Conservation (phyloP, 352 stramenopile species). For the Aphanomyces cochlioides region DNA sequence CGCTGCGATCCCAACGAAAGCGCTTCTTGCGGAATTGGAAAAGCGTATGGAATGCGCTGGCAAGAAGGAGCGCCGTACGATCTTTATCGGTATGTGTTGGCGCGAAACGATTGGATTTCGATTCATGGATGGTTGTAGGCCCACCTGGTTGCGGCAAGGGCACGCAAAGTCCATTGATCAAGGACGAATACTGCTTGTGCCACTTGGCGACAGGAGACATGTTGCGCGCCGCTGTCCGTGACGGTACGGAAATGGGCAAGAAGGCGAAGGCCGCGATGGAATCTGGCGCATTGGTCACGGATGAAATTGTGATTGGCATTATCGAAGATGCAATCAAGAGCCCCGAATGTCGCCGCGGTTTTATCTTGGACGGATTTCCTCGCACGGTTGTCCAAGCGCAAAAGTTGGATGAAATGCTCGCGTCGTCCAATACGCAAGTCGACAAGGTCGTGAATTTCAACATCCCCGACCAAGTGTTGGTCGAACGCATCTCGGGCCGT, state of each 20-base stretch:
- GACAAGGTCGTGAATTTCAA: conserved; percentile 95
- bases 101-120: no score
- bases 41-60: conserved; percentile 87
- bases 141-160: conserved; percentile 97
- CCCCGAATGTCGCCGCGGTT: conserved; percentile 96
- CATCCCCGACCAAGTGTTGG: conserved; percentile 93
- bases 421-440: conserved; percentile 79
- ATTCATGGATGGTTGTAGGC: conserved; percentile 38
- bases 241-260: conserved; percentile 96
- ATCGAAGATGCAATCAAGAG: conserved; percentile 98
- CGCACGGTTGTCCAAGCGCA: conserved; percentile 97
- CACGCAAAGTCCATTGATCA: conserved; percentile 97
- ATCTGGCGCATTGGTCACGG: conserved; percentile 88
- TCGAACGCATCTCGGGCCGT: conserved; percentile 95
- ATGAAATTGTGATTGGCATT: conserved; percentile 99
- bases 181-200: conserved; percentile 97
- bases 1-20: conserved; percentile 73
- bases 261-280: conserved; percentile 99
- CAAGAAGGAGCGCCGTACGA: conserved; percentile 93
- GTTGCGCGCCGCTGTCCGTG: conserved; percentile 94
- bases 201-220: conserved; percentile 99
- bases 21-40: conserved; percentile 87
- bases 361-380: conserved; percentile 99
- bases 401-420: conserved; percentile 97
- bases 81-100: conserved; percentile 86